A percentile compares a stretch with the other conserved stretches of the same genome.
phyloP scores from a whole-genome alignment of 805 yeast species.

The Lipomyces orientalis region DNA sequence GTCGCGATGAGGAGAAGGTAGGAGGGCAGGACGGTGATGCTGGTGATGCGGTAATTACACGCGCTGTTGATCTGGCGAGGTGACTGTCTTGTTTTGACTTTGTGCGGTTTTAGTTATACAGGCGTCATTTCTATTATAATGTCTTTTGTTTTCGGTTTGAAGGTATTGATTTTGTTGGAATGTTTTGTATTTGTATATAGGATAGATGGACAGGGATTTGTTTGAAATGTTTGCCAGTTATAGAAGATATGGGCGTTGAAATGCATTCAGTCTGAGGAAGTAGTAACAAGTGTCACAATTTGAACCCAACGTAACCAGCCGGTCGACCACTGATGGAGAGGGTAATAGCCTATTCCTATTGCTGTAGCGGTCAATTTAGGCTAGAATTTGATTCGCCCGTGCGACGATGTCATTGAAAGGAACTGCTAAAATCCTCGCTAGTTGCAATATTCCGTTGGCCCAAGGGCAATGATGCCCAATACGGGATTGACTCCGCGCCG shows the following conservation, averaged over 20 bases:
- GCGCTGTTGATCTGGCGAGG: background rate
- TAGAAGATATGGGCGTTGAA: background rate
- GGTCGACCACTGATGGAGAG: no score
- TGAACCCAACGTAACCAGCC: no score
- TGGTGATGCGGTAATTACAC: background rate
- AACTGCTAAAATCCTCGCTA: no score
- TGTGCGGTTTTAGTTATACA: background rate
- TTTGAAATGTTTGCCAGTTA: background rate
- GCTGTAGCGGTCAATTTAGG: no score
- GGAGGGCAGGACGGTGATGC: background rate
- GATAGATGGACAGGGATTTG: slow-evolving; percentile 1
- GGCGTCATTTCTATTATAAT: background rate
- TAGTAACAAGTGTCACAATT: no score
- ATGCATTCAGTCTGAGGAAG: no score
- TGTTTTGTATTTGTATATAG: background rate
- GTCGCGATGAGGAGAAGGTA: background rate
- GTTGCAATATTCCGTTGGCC: no score
- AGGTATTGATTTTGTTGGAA: background rate
- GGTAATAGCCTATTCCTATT: no score
- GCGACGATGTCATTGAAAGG: no score
- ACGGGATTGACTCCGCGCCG: no score
- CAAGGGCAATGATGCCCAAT: no score
- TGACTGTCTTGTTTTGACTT: background rate
- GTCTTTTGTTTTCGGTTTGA: background rate
- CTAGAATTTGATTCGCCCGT: no score